Conservation (phyloP, 2,329 filamentous ascomycete genomes). For the Ramularia collo-cygni region DNA sequence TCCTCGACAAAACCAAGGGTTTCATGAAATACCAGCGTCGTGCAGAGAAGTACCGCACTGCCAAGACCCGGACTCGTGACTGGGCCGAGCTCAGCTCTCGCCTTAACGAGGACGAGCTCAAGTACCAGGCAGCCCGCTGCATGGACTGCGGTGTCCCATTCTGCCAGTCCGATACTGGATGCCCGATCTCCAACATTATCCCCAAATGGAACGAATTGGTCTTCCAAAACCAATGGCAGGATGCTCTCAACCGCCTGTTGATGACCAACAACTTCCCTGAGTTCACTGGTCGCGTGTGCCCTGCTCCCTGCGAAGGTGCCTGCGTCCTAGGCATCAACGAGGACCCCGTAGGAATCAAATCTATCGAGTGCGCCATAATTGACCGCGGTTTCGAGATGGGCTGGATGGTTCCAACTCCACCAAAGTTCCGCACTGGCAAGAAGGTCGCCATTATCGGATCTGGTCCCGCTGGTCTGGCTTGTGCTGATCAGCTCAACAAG, state of each 20-base stretch:
- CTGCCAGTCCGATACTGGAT: conserved; percentile 93
- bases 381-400: conserved; percentile 97
- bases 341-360: conserved; percentile 96
- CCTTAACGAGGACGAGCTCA: conserved; percentile 87
- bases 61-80: conserved; percentile 78
- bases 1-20: conserved; percentile 93
- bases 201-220: conserved; percentile 92
- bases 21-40: conserved; percentile 97
- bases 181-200: conserved; percentile 95
- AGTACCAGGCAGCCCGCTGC: conserved; percentile 92
- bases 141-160: conserved; percentile 99
- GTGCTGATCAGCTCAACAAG: conserved; percentile 89
- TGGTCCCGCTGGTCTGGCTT: conserved; percentile 82
- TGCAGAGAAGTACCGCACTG: conserved; percentile 83
- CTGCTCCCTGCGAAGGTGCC: conserved; percentile 91
- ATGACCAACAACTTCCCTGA: conserved; percentile 99
- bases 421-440: conserved; percentile 77
- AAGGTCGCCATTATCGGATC: conserved; percentile 84
- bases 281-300: conserved; percentile 94
- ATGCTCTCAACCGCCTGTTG: conserved; percentile 81
- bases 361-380: conserved; percentile 95
- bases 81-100: conserved; percentile 87
- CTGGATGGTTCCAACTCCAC: conserved; percentile 85
- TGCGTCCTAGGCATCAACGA: conserved; percentile 96
- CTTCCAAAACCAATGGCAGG: conserved; percentile 67